Evolutionary conservation across 2,329 filamentous ascomycete species (phyloP).

Genomic region (Phoma sp.): DNA sequence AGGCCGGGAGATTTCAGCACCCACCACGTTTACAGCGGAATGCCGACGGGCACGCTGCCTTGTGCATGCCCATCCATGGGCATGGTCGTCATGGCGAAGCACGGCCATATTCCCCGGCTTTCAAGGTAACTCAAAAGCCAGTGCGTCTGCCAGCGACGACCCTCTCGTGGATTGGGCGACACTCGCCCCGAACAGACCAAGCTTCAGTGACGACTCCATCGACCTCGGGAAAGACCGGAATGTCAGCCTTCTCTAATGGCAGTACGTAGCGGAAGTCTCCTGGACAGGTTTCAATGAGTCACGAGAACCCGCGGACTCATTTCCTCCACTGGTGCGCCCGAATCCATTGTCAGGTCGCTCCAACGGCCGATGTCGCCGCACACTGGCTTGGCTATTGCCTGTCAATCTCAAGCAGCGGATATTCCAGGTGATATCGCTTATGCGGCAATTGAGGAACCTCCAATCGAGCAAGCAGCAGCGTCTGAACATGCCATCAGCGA

Average conservation of each 20-base stretch:
- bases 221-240: constrained; percentile 43
- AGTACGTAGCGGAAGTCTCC: constrained; percentile 25
- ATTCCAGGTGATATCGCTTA: constrained; percentile 32
- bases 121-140: constrained; percentile 11
- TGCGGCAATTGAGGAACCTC: constrained; percentile 2
- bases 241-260: constrained; percentile 7
- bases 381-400: constrained; percentile 23
- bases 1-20: constrained; percentile 35
- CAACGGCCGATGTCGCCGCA: constrained; percentile 45
- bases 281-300: constrained; percentile 45
- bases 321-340: constrained; percentile 28
- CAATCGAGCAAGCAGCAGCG: constrained; percentile 20
- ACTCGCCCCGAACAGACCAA: constrained; percentile 18
- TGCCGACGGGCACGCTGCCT: constrained; percentile 13
- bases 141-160: constrained; percentile 10
- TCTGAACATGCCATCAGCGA: constrained; percentile 14
- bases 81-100: constrained; percentile 25
- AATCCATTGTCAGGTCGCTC: constrained; percentile 18
- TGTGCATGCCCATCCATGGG: constrained; percentile 25
- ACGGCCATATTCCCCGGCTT: constrained; percentile 15
- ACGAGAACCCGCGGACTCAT: constrained; percentile 40
- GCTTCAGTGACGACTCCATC: constrained; percentile 11
- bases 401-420: constrained; percentile 33
- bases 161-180: constrained; percentile 9
- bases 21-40: constrained; percentile 38